Conservation (phyloP, 257 asterid species). For the Hygrophila difformis region DNA sequence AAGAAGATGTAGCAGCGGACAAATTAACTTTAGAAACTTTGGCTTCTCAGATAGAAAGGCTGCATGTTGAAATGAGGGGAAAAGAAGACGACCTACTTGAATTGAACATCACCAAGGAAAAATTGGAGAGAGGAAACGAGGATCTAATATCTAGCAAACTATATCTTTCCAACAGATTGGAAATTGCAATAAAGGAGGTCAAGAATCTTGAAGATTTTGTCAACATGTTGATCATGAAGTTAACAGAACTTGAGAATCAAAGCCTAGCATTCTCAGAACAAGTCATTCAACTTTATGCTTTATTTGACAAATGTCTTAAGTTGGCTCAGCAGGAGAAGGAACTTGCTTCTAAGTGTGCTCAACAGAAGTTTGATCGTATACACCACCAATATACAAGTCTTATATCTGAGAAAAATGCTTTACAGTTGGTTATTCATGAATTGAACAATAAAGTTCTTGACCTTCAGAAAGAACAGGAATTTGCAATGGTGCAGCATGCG, state of each 20-base stretch:
- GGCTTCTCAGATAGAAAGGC: conserved; percentile 50
- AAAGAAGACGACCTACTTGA: conserved; percentile 52
- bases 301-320: conserved; percentile 55
- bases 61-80: conserved; percentile 50
- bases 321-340: conserved; percentile 60
- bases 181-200: conserved; percentile 50
- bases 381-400: conserved; percentile 33
- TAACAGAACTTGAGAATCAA: conserved; percentile 68
- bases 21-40: conserved; percentile 41
- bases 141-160: conserved; percentile 46
- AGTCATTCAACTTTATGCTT: conserved; percentile 52
- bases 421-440: conserved; percentile 50
- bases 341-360: conserved; percentile 57
- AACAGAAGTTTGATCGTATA: conserved; percentile 53
- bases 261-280: conserved; percentile 51
- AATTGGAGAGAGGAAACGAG: conserved; percentile 48
- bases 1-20: conserved; percentile 50
- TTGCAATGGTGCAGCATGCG: conserved; percentile 81
- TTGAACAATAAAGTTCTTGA: conserved; percentile 52
- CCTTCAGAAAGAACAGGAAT: conserved; percentile 86
- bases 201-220: conserved; percentile 63
- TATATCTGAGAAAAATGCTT: conserved; percentile 52
- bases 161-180: conserved; percentile 41
- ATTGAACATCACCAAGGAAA: conserved; percentile 44
- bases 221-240: conserved; percentile 43